A percentile compares a stretch with the other conserved stretches of the same genome.
Evolutionary conservation across 345 rosid genomes (phyloP).

Genomic region (Eucalyptus caleyi): DNA sequence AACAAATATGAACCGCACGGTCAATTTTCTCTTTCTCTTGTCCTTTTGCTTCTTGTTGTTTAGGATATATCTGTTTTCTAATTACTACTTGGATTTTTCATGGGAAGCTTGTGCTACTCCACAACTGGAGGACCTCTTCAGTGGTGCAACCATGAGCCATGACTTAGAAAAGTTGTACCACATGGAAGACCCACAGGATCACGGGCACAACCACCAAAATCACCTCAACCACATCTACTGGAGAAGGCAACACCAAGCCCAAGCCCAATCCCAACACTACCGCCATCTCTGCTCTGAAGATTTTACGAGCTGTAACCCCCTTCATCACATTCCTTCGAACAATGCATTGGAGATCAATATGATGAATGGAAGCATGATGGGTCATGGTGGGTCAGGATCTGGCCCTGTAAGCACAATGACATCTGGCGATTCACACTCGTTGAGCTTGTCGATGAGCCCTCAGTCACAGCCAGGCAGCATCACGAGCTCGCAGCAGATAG

Average conservation of each 20-base stretch:
- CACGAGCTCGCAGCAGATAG: constrained; percentile 50
- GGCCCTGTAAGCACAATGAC: background rate
- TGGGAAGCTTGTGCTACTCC: constrained; percentile 54
- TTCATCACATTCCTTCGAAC: constrained; percentile 4
- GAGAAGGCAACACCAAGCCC: constrained; percentile 1
- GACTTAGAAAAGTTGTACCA: background rate
- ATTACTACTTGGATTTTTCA: constrained; percentile 4
- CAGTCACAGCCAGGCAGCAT: constrained; percentile 87
- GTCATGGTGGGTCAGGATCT: constrained; percentile 16
- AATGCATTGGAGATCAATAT: constrained; percentile 40
- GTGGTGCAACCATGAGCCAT: constrained; percentile 16
- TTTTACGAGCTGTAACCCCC: constrained; percentile 25
- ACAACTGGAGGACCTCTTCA: constrained; percentile 88
- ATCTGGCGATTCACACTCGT: constrained; percentile 68
- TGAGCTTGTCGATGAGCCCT: constrained; percentile 98
- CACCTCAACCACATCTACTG: constrained; percentile 9
- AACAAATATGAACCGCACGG: background rate
- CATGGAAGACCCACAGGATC: background rate
- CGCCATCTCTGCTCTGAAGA: constrained; percentile 18
- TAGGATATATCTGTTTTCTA: background rate
- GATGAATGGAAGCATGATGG: constrained; percentile 16
- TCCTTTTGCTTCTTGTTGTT: background rate
- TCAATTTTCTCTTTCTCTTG: constrained; percentile 1
- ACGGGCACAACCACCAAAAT: constrained; percentile 7
- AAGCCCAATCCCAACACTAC: constrained; percentile 4